A percentile compares a stretch with the other conserved stretches of the same genome.
Conservation (phyloP, 2,329 filamentous ascomycete genomes). For the Didymella arachidicola region DNA sequence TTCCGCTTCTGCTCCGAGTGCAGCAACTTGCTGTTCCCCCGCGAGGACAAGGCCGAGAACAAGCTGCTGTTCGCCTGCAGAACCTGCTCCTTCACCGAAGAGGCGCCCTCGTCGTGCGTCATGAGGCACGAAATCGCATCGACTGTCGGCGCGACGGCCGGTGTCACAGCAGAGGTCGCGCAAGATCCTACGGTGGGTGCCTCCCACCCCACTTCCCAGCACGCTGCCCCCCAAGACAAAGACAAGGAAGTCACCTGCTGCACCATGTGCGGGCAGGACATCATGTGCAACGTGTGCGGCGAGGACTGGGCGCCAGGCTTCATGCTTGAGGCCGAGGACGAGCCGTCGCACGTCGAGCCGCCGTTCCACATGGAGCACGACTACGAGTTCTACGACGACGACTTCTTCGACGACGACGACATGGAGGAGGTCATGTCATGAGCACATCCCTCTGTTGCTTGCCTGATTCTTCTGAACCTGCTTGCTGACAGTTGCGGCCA, state of each 20-base stretch:
- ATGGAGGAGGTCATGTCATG: constrained; percentile 46
- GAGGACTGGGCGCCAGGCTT: constrained; percentile 54
- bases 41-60: constrained; percentile 85
- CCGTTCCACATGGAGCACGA: constrained; percentile 28
- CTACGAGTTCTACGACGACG: constrained; percentile 32
- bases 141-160: constrained; percentile 91
- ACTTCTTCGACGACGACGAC: constrained; percentile 32
- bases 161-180: constrained; percentile 95
- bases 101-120: constrained; percentile 86
- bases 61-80: constrained; percentile 94
- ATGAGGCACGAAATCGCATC: constrained; percentile 95
- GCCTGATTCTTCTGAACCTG: constrained; percentile 49
- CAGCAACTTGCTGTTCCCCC: constrained; percentile 95
- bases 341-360: constrained; percentile 35
- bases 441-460: constrained; percentile 43
- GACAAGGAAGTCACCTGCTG: constrained; percentile 57
- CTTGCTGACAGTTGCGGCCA: constrained; percentile 58
- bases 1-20: constrained; percentile 98
- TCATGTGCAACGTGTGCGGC: constrained; percentile 63
- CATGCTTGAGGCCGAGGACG: constrained; percentile 55
- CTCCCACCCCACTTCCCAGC: constrained; percentile 44
- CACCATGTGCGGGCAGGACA: constrained; percentile 65
- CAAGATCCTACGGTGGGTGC: constrained; percentile 97
- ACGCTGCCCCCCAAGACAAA: constrained; percentile 27
- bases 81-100: constrained; percentile 90